phyloP scores from a whole-genome alignment of 352 stramenopile species.

The Hyaloperonospora arabidopsidis region DNA sequence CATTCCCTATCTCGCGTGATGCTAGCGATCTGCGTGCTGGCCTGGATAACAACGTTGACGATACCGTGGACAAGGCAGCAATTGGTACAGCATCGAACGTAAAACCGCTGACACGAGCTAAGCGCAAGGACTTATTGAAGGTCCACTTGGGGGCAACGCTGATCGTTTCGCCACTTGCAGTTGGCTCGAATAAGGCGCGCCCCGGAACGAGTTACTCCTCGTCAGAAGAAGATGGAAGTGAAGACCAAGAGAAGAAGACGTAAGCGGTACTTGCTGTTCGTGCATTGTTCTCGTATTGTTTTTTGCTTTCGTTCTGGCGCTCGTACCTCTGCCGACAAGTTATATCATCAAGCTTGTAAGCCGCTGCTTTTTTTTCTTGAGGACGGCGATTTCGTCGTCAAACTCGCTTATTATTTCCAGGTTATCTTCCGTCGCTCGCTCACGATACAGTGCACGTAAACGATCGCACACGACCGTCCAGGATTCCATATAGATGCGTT shows the following conservation, averaged over 20 bases:
- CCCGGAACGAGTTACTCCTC: conserved; percentile 14
- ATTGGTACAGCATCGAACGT: conserved; percentile 4
- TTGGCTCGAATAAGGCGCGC: conserved; percentile 18
- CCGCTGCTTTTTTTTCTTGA: conserved; percentile 35
- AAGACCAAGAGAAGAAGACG: conserved; percentile 9
- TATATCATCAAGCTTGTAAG: conserved; percentile 21
- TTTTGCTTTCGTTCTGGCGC: not conserved
- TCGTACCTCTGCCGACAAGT: not conserved
- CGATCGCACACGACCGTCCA: conserved; percentile 34
- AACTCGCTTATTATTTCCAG: conserved; percentile 23
- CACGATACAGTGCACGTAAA: conserved; percentile 25
- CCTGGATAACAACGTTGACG: conserved; percentile 9
- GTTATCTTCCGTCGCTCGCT: conserved; percentile 21
- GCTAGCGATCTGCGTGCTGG: conserved; percentile 12
- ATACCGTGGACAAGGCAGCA: conserved; percentile 7
- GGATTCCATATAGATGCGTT: conserved; percentile 31
- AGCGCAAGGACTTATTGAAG: conserved; percentile 23
- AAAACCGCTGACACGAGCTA: conserved; percentile 10
- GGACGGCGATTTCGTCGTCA: conserved; percentile 26
- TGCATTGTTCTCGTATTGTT: not conserved
- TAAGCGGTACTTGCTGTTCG: not conserved
- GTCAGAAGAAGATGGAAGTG: conserved; percentile 7
- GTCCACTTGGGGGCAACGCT: conserved; percentile 30
- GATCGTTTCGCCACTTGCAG: conserved; percentile 36
- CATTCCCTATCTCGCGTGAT: conserved; percentile 24